phyloP scores from a whole-genome alignment of 352 stramenopile species.

The Salisapilia sapeloensis region DNA sequence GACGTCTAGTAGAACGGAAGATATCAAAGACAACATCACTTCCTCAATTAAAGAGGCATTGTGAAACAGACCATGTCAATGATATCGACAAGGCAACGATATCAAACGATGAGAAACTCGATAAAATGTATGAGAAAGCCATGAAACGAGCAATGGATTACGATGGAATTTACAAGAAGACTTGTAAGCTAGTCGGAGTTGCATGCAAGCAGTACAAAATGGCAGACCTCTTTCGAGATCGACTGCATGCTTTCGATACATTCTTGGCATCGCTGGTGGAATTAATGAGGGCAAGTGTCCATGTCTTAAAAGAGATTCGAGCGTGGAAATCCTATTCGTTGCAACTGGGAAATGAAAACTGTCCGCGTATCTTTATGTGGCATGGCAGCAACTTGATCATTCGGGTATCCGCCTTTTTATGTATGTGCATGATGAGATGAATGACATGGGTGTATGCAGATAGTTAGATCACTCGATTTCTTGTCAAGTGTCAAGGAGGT shows the following conservation, averaged over 20 bases:
- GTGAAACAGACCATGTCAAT: too few species aligned
- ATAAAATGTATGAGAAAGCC: slow-evolving; percentile 17
- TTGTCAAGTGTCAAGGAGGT: slow-evolving; percentile 12
- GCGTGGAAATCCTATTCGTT: slow-evolving; percentile 10
- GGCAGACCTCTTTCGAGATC: slow-evolving; percentile 27
- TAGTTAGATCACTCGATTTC: slow-evolving; percentile 33
- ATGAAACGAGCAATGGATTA: slow-evolving; percentile 12
- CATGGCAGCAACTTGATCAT: slow-evolving; percentile 26
- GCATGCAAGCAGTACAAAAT: slow-evolving; percentile 15
- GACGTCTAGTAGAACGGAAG: too few species aligned
- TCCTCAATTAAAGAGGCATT: too few species aligned
- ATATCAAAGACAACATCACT: too few species aligned
- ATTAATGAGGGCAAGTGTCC: slow-evolving; percentile 12
- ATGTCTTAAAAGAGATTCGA: slow-evolving; percentile 17
- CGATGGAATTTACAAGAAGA: slow-evolving; percentile 11
- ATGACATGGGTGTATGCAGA: slow-evolving; percentile 11
- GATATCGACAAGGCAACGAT: background rate
- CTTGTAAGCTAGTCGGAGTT: slow-evolving; percentile 3
- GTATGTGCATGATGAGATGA: background rate
- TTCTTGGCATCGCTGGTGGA: slow-evolving; percentile 12
- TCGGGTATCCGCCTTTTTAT: slow-evolving; percentile 4
- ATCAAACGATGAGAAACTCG: slow-evolving; percentile 2
- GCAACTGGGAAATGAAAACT: background rate
- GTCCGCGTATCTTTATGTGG: slow-evolving; percentile 24
- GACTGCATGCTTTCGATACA: slow-evolving; percentile 44